Percentiles rank a stretch among this genome's conserved stretches.
phyloP scores from a whole-genome alignment of 106 monocot genomes.

The Iris macrosiphon region DNA sequence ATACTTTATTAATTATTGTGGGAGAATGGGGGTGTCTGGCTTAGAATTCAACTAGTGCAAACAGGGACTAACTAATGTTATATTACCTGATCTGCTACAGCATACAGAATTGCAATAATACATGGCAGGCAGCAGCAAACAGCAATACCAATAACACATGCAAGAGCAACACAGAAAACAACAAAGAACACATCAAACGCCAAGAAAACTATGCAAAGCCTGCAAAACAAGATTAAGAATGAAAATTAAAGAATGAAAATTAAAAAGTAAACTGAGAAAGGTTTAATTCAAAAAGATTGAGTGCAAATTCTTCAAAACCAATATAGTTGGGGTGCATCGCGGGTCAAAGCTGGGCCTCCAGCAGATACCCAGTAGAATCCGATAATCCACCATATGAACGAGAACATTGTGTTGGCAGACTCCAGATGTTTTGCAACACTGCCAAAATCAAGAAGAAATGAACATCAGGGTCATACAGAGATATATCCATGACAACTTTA shows the following conservation, averaged over 20 bases:
- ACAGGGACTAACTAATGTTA: too few relatives aligned
- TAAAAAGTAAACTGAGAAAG: background rate
- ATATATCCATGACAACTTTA: too few relatives aligned
- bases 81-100: constrained; percentile 70
- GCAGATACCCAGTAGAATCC: constrained; percentile 69
- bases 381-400: constrained; percentile 77
- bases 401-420: constrained; percentile 69
- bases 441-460: constrained; percentile 2
- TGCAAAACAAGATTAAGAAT: constrained; percentile 27
- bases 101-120: constrained; percentile 71
- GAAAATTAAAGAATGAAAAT: background rate
- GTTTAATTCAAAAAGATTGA: background rate
- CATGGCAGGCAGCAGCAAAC: constrained; percentile 78
- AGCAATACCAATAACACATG: constrained; percentile 72
- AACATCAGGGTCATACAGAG: too few relatives aligned
- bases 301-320: constrained; percentile 27
- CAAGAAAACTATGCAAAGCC: constrained; percentile 69
- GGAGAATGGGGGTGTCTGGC: too few relatives aligned
- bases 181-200: constrained; percentile 84
- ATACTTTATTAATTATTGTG: too few relatives aligned
- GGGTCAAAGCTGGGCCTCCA: constrained; percentile 50
- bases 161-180: constrained; percentile 61
- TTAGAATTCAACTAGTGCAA: too few relatives aligned
- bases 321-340: constrained; percentile 59
- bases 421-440: constrained; percentile 61